Percentiles rank a stretch among this genome's conserved stretches.
These are phyloP conservation scores for Plasmodium knowlesi DNA, from an alignment of 169 alveolate genomes.

Conservation along the genomic window DNA sequence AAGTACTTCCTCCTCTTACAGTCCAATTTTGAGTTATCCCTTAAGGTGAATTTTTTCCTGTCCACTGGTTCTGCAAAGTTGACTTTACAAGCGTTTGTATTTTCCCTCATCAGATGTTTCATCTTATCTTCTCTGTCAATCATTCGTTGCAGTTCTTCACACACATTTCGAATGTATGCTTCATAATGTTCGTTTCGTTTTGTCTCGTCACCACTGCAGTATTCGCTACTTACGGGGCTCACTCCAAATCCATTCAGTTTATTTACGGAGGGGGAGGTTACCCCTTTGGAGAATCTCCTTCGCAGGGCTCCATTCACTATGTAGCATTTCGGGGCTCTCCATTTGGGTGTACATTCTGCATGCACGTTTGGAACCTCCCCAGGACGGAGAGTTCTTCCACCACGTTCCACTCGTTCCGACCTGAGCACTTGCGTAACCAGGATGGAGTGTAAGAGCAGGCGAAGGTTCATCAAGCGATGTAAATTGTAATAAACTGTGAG, in stretches of 20 bases:
- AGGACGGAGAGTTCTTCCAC: neutral
- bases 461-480: neutral
- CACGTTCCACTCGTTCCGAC: neutral
- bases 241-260: neutral
- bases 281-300: neutral
- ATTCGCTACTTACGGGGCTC: neutral
- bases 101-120: constrained; percentile 7
- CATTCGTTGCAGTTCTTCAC: constrained; percentile 6
- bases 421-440: neutral
- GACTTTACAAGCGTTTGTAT: neutral
- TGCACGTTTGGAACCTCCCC: neutral
- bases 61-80: constrained; percentile 1
- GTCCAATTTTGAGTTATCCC: neutral
- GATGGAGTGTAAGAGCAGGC: neutral
- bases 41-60: neutral
- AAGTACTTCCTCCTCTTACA: neutral
- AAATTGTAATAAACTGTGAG: no score
- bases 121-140: constrained; percentile 5
- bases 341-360: neutral
- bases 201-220: neutral
- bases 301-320: neutral
- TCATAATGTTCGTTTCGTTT: neutral
- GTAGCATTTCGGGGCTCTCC: neutral
- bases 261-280: neutral
- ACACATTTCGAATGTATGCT: neutral